Evolutionary conservation across 768 basidiomycete species (phyloP).

Genomic region (Leccinum subtestaceum): DNA sequence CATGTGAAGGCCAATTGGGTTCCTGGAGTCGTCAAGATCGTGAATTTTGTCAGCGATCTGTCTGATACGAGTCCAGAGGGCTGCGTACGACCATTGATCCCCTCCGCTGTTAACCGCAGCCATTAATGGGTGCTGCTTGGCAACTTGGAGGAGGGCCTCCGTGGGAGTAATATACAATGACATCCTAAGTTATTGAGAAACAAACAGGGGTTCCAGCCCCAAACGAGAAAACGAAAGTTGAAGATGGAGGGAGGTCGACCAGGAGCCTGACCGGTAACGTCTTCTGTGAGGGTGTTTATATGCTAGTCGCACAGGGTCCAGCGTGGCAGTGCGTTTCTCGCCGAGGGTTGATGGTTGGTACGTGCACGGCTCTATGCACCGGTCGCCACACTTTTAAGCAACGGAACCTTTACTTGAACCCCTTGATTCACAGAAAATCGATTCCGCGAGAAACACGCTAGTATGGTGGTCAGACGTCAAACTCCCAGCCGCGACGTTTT

Average conservation of each 20-base stretch:
- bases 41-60: slow-evolving; percentile 23
- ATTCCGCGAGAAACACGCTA: neutral
- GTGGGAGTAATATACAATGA: slow-evolving; percentile 25
- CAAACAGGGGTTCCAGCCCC: slow-evolving; percentile 21
- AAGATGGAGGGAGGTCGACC: slow-evolving; percentile 21
- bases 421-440: neutral
- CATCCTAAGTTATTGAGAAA: slow-evolving; percentile 7
- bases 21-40: slow-evolving; percentile 13
- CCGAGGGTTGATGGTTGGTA: slow-evolving; percentile 6
- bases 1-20: slow-evolving; percentile 29
- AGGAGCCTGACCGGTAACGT: slow-evolving; percentile 14
- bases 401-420: neutral
- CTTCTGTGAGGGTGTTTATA: slow-evolving; percentile 7
- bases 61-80: slow-evolving; percentile 31
- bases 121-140: slow-evolving; percentile 25
- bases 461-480: neutral
- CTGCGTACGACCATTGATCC: slow-evolving; percentile 30
- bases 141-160: slow-evolving; percentile 31
- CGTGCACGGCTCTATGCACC: neutral
- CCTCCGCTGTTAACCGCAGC: slow-evolving; percentile 20
- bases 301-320: neutral
- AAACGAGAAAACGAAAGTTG: slow-evolving; percentile 7
- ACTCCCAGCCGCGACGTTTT: neutral
- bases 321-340: neutral
- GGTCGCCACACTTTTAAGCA: neutral